Evolutionary conservation across 129 eudicot species (phyloP).

Genomic region (Calendula officinalis): DNA sequence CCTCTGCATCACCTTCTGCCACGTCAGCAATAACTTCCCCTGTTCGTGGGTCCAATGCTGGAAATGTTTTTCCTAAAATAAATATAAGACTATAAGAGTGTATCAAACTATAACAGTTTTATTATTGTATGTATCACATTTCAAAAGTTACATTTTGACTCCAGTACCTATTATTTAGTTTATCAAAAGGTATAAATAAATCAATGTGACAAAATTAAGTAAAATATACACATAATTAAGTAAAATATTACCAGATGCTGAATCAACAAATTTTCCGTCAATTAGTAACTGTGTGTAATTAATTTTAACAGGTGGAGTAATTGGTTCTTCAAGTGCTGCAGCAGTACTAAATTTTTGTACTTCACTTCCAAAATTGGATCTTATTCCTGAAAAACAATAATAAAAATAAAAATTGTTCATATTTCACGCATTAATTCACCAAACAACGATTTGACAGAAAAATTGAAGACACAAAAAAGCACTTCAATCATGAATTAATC

Average conservation of each 20-base stretch:
- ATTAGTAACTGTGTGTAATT: conserved; percentile 54
- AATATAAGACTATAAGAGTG: background rate
- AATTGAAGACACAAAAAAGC: too few species aligned
- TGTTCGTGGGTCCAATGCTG: conserved; percentile 54
- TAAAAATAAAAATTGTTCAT: background rate
- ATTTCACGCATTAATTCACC: background rate
- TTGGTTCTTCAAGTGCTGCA: conserved; percentile 45
- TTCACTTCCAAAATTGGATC: conserved; percentile 23
- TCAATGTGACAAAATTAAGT: too few species aligned
- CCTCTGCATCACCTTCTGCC: conserved; percentile 62
- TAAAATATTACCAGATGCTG: conserved; percentile 49
- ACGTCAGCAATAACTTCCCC: conserved; percentile 52
- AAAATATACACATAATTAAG: too few species aligned
- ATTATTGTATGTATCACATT: too few species aligned
- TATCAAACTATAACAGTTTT: too few species aligned
- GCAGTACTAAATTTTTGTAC: conserved; percentile 37
- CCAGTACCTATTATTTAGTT: too few species aligned
- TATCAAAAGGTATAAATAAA: too few species aligned
- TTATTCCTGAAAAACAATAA: conserved; percentile 41
- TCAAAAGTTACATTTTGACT: too few species aligned
- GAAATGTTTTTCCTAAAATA: conserved; percentile 45
- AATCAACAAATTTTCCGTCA: conserved; percentile 60
- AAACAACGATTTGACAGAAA: too few species aligned
- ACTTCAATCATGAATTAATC: background rate
- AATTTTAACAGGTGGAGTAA: conserved; percentile 49